Evolutionary conservation across 1,284 basidiomycete species (phyloP).

Genomic region (Ustilago trichophora): DNA sequence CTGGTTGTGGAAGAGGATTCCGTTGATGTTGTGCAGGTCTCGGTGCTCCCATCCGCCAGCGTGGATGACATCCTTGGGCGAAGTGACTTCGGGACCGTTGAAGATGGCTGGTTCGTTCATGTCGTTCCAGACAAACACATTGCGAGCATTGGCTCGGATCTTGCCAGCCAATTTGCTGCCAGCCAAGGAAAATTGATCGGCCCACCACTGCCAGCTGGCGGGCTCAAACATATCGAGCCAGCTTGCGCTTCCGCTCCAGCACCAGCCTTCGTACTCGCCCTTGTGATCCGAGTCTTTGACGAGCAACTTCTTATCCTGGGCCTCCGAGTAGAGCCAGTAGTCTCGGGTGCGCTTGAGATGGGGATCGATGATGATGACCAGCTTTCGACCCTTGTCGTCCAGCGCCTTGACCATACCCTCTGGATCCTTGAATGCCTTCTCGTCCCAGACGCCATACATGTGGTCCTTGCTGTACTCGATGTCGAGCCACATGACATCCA

Average conservation of each 20-base stretch:
- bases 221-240: conserved; percentile 99
- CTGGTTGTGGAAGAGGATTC: conserved; percentile 73
- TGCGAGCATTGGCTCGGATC: conserved; percentile 66
- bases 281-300: conserved; percentile 80
- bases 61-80: conserved; percentile 93
- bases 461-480: conserved; percentile 90
- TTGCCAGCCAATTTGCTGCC: conserved; percentile 38
- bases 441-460: conserved; percentile 97
- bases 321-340: conserved; percentile 87
- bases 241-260: conserved; percentile 92
- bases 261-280: conserved; percentile 94
- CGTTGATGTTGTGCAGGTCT: conserved; percentile 90
- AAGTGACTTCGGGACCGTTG: conserved; percentile 97
- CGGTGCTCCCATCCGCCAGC: conserved; percentile 96
- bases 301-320: conserved; percentile 80
- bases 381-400: conserved; percentile 86
- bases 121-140: conserved; percentile 95
- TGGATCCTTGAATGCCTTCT: conserved; percentile 90
- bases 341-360: conserved; percentile 85
- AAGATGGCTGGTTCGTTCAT: conserved; percentile 99
- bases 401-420: conserved; percentile 91
- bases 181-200: conserved; percentile 50
- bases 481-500: conserved; percentile 98
- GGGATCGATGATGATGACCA: conserved; percentile 96
- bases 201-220: conserved; percentile 88